Evolutionary conservation across 1,284 basidiomycete genomes (phyloP).

Genomic region (Austropuccinia psidii): DNA sequence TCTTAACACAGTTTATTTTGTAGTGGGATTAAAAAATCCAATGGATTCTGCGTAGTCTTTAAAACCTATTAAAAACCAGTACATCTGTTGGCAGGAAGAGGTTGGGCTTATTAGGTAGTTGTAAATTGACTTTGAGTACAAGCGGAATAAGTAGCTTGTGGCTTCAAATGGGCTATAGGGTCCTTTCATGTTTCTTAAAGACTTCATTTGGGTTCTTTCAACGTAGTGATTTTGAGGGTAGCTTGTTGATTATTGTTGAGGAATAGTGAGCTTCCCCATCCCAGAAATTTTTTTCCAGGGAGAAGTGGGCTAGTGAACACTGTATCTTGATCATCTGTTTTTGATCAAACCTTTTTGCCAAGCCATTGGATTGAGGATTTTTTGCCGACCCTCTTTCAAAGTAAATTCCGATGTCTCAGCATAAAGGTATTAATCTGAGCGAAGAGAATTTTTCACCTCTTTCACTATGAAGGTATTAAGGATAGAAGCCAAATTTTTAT

Average conservation of each 20-base stretch:
- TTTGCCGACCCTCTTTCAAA: background rate
- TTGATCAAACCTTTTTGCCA: constrained; percentile 13
- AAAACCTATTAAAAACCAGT: background rate
- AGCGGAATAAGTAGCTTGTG: background rate
- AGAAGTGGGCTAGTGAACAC: background rate
- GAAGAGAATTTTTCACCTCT: background rate
- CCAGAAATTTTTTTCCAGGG: background rate
- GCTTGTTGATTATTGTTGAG: background rate
- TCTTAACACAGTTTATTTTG: background rate
- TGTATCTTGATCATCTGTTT: background rate
- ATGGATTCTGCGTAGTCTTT: background rate
- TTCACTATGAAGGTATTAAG: background rate
- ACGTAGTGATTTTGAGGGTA: too few species aligned
- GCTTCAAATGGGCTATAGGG: background rate
- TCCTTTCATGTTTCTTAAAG: background rate
- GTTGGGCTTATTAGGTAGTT: too few species aligned
- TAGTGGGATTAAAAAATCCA: background rate
- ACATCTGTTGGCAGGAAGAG: background rate
- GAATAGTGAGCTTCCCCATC: background rate
- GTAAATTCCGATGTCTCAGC: background rate
- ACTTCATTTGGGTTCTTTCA: background rate
- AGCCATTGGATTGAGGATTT: background rate
- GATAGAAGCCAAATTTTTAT: background rate
- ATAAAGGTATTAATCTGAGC: background rate
- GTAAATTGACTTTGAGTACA: constrained; percentile 1